Conservation (phyloP, 257 asterid genomes). For the Ophiorrhiza pumila region DNA sequence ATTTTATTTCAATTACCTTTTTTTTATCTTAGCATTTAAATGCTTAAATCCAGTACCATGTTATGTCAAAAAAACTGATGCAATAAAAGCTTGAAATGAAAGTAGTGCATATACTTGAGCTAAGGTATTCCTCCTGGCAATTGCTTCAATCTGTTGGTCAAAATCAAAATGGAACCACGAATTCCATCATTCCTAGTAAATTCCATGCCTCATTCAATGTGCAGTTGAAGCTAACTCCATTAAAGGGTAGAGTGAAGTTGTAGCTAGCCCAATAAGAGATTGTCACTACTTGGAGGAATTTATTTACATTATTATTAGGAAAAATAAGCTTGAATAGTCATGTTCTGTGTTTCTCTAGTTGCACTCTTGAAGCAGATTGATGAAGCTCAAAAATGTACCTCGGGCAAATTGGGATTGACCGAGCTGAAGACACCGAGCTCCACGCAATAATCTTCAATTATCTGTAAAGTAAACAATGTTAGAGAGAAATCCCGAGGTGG, state of each 20-base stretch:
- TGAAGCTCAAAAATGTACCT: too few relatives aligned
- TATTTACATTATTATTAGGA: neutral
- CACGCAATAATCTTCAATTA: too few relatives aligned
- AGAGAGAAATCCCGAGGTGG: too few relatives aligned
- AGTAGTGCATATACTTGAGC: neutral
- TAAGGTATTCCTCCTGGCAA: neutral
- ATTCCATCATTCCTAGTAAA: neutral
- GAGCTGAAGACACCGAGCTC: too few relatives aligned
- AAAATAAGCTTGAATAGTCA: neutral
- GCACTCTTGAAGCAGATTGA: neutral
- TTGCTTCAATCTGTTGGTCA: neutral
- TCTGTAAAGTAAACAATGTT: too few relatives aligned
- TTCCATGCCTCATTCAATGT: neutral
- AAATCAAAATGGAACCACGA: neutral
- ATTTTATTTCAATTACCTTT: neutral
- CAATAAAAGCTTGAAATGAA: neutral
- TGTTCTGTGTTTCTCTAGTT: neutral
- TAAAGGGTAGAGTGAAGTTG: neutral
- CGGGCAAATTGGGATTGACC: too few relatives aligned
- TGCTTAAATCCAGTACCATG: neutral
- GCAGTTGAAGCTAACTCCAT: neutral
- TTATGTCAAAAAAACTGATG: neutral
- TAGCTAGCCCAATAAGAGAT: neutral
- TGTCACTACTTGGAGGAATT: neutral
- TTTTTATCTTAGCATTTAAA: neutral